phyloP scores from a whole-genome alignment of 169 alveolate genomes.

The Cryptosporidium canis region DNA sequence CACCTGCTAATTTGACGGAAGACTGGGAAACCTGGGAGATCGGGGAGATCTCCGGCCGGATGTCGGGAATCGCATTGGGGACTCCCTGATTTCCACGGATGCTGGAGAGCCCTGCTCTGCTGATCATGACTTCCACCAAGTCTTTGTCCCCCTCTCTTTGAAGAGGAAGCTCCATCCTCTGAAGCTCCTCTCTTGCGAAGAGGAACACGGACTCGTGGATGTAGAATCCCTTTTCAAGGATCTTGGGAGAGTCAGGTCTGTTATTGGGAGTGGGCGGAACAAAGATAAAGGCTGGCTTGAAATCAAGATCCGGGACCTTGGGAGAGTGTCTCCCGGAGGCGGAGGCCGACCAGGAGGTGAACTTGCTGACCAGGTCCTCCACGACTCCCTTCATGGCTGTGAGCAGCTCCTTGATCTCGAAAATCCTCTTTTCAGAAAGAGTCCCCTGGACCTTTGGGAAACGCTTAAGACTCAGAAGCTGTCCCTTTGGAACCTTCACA shows the following conservation, averaged over 20 bases:
- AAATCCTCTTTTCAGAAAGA: constrained; percentile 15
- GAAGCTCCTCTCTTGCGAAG: constrained; percentile 28
- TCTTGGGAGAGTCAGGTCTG: constrained; percentile 38
- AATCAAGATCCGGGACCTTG: constrained; percentile 1
- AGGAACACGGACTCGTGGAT: constrained; percentile 26
- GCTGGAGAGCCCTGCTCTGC: constrained; percentile 3
- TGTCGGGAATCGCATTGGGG: not conserved
- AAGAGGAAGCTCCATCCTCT: constrained; percentile 2
- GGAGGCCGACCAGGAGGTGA: constrained; percentile 56
- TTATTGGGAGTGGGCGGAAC: constrained; percentile 68
- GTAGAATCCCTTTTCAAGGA: not conserved
- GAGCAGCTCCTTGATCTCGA: constrained; percentile 24
- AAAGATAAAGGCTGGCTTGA: constrained; percentile 36
- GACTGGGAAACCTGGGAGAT: not conserved
- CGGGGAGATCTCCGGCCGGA: too few species aligned
- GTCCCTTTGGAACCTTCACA: constrained; percentile 19
- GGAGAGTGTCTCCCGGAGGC: constrained; percentile 18
- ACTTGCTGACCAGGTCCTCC: not conserved
- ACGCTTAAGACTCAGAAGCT: not conserved
- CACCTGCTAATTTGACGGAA: too few species aligned
- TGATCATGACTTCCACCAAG: constrained; percentile 11
- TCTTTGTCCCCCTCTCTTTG: not conserved
- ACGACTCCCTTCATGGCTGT: constrained; percentile 20
- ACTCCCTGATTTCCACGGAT: not conserved
- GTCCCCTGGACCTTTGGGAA: constrained; percentile 8